These are phyloP conservation scores for Iberis pinnata DNA, from an alignment of 345 rosid genomes.

Conservation along the genomic window DNA sequence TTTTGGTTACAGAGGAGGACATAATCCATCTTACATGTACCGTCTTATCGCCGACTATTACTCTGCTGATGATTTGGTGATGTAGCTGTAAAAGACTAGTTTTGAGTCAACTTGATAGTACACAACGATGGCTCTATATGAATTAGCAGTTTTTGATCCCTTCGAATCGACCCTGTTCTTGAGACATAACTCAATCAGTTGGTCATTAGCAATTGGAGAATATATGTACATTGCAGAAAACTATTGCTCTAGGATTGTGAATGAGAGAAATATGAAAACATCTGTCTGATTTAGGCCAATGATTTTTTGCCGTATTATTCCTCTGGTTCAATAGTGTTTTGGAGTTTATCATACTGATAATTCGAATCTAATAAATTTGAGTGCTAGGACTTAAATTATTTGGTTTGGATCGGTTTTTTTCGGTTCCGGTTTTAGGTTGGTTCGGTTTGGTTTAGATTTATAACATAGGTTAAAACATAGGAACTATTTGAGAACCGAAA, in stretches of 20 bases:
- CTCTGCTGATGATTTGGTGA: constrained; percentile 90
- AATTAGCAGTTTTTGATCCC: too few relatives aligned
- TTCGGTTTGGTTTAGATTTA: too few relatives aligned
- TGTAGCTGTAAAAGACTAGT: constrained; percentile 27
- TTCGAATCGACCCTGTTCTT: too few relatives aligned
- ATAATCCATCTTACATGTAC: constrained; percentile 94
- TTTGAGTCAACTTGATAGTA: not conserved
- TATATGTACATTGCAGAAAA: constrained; percentile 28
- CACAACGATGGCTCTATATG: too few relatives aligned
- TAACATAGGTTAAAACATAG: too few relatives aligned
- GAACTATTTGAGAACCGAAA: too few relatives aligned
- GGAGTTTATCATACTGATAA: too few relatives aligned
- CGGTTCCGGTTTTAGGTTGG: too few relatives aligned
- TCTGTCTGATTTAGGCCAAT: constrained; percentile 17
- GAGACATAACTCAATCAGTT: constrained; percentile 4
- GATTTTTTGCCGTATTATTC: constrained; percentile 26
- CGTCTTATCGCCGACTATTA: constrained; percentile 94
- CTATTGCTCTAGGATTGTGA: constrained; percentile 17
- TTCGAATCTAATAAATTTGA: too few relatives aligned
- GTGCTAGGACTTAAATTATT: too few relatives aligned
- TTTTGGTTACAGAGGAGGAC: constrained; percentile 71
- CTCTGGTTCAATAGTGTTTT: too few relatives aligned
- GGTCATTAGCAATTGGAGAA: constrained; percentile 19
- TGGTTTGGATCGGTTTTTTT: too few relatives aligned
- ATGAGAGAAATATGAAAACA: constrained; percentile 18